phyloP scores from a whole-genome alignment of 208 protist species.

The Acanthamoeba sp. region DNA sequence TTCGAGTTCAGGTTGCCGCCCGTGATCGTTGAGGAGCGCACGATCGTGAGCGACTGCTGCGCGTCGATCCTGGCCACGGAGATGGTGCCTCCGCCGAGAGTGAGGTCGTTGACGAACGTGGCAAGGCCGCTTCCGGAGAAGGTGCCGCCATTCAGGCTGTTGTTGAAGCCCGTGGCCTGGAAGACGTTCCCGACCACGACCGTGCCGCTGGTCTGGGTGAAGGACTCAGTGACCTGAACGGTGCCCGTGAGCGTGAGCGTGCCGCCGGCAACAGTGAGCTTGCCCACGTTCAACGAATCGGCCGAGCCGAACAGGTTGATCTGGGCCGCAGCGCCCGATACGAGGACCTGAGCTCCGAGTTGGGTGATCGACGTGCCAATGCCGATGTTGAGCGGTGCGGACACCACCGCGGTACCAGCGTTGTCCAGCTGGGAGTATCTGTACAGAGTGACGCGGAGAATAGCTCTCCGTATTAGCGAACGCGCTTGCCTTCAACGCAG shows the following conservation, averaged over 20 bases:
- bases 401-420: background rate
- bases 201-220: conserved; percentile 6
- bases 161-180: background rate
- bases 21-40: background rate
- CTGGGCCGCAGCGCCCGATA: background rate
- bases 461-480: too few species aligned
- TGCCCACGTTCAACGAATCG: background rate
- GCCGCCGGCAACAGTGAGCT: background rate
- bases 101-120: conserved; percentile 43
- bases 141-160: background rate
- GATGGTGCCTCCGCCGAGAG: conserved; percentile 32
- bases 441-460: background rate
- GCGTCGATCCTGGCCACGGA: background rate
- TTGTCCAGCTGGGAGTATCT: conserved; percentile 57
- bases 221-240: background rate
- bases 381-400: background rate
- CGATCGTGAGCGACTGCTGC: background rate
- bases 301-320: background rate
- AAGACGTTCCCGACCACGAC: background rate
- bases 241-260: background rate
- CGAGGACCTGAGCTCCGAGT: background rate
- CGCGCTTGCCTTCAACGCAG: too few species aligned
- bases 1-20: conserved; percentile 9
- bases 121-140: background rate
- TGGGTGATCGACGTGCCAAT: conserved; percentile 34